phyloP scores from a whole-genome alignment of 2,329 filamentous ascomycete genomes.

The Parascedosporium putredinis region DNA sequence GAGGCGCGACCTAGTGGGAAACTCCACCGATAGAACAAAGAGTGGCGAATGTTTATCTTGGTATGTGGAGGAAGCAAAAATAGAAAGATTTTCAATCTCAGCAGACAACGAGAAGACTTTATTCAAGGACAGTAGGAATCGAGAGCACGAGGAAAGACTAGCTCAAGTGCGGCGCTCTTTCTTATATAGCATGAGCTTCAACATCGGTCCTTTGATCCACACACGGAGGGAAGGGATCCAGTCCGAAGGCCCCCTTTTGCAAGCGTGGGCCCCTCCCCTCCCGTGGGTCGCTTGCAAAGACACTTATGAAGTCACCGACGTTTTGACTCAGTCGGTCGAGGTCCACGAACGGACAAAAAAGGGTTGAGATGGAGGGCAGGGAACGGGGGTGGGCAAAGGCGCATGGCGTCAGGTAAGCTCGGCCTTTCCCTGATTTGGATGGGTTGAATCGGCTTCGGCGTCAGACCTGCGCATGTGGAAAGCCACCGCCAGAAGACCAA shows the following conservation, averaged over 20 bases:
- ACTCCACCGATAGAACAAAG: too few relatives aligned
- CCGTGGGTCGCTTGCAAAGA: too few relatives aligned
- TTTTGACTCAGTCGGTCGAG: background rate
- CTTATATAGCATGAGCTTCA: background rate
- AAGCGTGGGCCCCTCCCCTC: too few relatives aligned
- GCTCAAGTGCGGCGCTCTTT: background rate
- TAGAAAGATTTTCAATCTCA: background rate
- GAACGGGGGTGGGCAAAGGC: too few relatives aligned
- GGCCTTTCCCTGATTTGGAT: background rate
- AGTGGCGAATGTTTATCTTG: too few relatives aligned
- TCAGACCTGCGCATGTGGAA: background rate
- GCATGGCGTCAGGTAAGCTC: too few relatives aligned
- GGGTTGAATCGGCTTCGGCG: conserved; percentile 1
- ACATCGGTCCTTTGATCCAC: background rate
- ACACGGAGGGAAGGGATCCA: background rate
- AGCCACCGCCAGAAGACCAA: background rate
- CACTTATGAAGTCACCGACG: too few relatives aligned
- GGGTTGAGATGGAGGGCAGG: too few relatives aligned
- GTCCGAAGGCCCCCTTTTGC: too few relatives aligned
- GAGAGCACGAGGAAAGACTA: background rate
- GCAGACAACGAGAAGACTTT: too few relatives aligned
- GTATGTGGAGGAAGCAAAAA: background rate
- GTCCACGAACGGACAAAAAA: too few relatives aligned
- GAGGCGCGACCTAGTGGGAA: too few relatives aligned
- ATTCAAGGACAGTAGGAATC: background rate